These are phyloP conservation scores for Pestalotiopsis fici DNA, from an alignment of 2,329 filamentous ascomycete species.

Conservation along the genomic window DNA sequence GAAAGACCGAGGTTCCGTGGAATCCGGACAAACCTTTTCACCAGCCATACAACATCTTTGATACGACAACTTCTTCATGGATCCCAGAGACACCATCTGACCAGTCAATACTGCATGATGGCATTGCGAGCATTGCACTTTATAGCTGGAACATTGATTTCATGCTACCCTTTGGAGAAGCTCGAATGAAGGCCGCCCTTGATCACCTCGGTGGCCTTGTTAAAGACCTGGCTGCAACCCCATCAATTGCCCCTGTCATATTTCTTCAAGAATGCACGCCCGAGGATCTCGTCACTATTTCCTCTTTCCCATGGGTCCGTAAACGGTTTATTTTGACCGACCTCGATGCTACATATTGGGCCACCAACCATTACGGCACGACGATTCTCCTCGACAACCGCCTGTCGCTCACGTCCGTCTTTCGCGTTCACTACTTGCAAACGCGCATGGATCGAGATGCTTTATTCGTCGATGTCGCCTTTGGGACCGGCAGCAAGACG, in stretches of 20 bases:
- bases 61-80: constrained; percentile 19
- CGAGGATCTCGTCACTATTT: constrained; percentile 44
- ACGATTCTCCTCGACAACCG: constrained; percentile 48
- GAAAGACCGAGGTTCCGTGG: constrained; percentile 22
- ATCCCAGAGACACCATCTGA: not conserved
- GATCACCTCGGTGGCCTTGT: constrained; percentile 18
- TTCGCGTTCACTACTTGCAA: constrained; percentile 47
- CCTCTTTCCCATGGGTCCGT: constrained; percentile 43
- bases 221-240: constrained; percentile 2
- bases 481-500: not conserved
- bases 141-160: constrained; percentile 35
- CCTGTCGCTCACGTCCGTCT: constrained; percentile 39
- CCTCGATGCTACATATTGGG: constrained; percentile 39
- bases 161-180: constrained; percentile 25
- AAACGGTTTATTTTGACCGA: constrained; percentile 48
- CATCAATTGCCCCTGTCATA: constrained; percentile 36
- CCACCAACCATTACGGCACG: constrained; percentile 47
- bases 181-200: constrained; percentile 27
- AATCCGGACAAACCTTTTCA: constrained; percentile 22
- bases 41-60: constrained; percentile 24
- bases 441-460: constrained; percentile 51
- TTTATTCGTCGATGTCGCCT: constrained; percentile 49
- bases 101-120: not conserved
- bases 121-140: constrained; percentile 21
- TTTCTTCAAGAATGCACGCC: constrained; percentile 52